phyloP scores from a whole-genome alignment of 768 basidiomycete genomes.

The Floccularia luteovirens region DNA sequence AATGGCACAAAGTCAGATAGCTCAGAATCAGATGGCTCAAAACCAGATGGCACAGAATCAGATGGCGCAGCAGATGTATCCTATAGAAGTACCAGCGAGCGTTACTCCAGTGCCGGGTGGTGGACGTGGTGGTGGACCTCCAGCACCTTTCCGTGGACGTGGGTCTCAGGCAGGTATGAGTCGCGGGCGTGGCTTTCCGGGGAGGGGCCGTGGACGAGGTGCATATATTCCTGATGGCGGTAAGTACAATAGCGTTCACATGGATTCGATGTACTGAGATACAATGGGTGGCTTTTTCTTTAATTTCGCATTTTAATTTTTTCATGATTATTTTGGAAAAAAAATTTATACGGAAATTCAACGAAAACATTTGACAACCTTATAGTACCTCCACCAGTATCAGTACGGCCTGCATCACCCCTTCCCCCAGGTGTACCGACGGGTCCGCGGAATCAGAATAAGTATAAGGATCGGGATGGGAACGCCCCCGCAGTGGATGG shows the following conservation, averaged over 20 bases:
- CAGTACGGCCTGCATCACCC: constrained; percentile 75
- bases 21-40: constrained; percentile 54
- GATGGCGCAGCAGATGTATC: constrained; percentile 67
- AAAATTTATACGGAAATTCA: too few species aligned
- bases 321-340: not conserved
- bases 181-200: constrained; percentile 32
- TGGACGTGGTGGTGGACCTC: constrained; percentile 19
- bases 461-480: constrained; percentile 84
- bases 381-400: constrained; percentile 34
- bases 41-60: constrained; percentile 44
- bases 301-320: not conserved
- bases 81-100: constrained; percentile 42
- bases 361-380: too few species aligned
- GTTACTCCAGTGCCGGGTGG: constrained; percentile 37
- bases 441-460: constrained; percentile 81
- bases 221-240: not conserved
- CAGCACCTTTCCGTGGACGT: constrained; percentile 28
- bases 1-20: constrained; percentile 55
- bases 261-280: constrained; percentile 26
- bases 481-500: constrained; percentile 84
- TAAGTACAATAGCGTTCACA: constrained; percentile 22
- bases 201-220: constrained; percentile 31
- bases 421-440: constrained; percentile 84
- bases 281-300: not conserved
- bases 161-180: constrained; percentile 32